Evolutionary conservation across 2,329 filamentous ascomycete genomes (phyloP).

Genomic region (Macrophomina pseudophaseolina): DNA sequence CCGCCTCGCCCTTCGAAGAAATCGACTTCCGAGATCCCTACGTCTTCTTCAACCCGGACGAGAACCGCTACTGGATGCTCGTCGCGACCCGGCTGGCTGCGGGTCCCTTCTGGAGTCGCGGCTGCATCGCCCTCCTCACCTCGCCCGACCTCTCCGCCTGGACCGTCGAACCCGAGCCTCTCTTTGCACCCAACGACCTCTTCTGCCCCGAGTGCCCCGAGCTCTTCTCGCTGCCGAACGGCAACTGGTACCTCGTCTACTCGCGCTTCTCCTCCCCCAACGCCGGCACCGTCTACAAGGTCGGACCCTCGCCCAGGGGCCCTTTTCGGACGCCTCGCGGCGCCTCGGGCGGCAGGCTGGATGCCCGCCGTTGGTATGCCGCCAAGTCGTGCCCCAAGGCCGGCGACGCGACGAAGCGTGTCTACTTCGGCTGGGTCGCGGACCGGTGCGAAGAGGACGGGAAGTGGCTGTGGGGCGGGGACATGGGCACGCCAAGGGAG

Average conservation of each 20-base stretch:
- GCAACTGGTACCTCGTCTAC: constrained; percentile 42
- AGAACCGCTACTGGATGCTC: constrained; percentile 46
- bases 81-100: constrained; percentile 41
- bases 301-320: constrained; percentile 42
- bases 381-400: constrained; percentile 39
- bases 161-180: constrained; percentile 38
- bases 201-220: constrained; percentile 48
- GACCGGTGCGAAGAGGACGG: constrained; percentile 42
- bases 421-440: constrained; percentile 45
- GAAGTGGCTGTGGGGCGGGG: constrained; percentile 48
- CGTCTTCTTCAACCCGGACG: constrained; percentile 40
- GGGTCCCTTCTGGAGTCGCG: constrained; percentile 44
- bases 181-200: constrained; percentile 44
- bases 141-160: constrained; percentile 41
- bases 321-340: constrained; percentile 41
- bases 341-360: constrained; percentile 40
- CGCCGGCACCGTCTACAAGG: constrained; percentile 44
- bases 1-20: constrained; percentile 37
- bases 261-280: constrained; percentile 39
- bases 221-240: constrained; percentile 42
- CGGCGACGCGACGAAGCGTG: constrained; percentile 36
- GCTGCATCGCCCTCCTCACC: constrained; percentile 46
- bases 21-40: constrained; percentile 47
- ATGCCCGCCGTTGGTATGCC: constrained; percentile 46
- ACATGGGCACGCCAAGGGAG: constrained; percentile 41